Percentiles rank a stretch among this genome's conserved stretches.
phyloP scores from a whole-genome alignment of 2,329 filamentous ascomycete genomes.

The Neurospora crassa region DNA sequence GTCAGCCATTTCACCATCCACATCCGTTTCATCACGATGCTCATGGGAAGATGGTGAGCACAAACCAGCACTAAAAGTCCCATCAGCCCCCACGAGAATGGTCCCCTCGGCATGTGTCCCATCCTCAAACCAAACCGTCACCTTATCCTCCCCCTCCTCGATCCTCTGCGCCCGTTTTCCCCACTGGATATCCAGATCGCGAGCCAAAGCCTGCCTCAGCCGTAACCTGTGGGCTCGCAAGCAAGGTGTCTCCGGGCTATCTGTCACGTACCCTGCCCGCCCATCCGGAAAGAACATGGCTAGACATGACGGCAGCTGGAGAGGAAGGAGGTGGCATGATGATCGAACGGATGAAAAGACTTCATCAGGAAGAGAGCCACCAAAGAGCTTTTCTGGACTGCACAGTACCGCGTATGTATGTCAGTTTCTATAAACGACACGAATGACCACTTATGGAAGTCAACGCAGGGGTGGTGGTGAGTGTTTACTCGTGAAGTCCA shows the following conservation, averaged over 20 bases:
- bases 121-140: constrained; percentile 34
- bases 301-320: constrained; percentile 18
- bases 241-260: constrained; percentile 20
- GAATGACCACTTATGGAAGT: neutral
- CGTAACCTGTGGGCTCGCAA: constrained; percentile 23
- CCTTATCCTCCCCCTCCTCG: constrained; percentile 22
- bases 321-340: constrained; percentile 18
- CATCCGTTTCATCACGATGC: neutral
- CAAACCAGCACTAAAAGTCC: constrained; percentile 28
- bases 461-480: neutral
- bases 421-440: neutral
- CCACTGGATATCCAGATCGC: constrained; percentile 27
- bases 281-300: constrained; percentile 11
- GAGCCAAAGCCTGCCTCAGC: constrained; percentile 20
- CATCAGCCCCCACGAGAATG: constrained; percentile 39
- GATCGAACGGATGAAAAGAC: constrained; percentile 11
- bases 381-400: constrained; percentile 13
- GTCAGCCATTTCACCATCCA: constrained; percentile 6
- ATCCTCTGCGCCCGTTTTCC: constrained; percentile 27
- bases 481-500: constrained; percentile 20
- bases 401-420: neutral
- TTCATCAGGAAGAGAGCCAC: constrained; percentile 14
- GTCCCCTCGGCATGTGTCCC: constrained; percentile 30
- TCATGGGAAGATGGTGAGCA: constrained; percentile 13
- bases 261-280: constrained; percentile 14